Evolutionary conservation across 768 basidiomycete genomes (phyloP).

Genomic region (Fomitopsis serialis): DNA sequence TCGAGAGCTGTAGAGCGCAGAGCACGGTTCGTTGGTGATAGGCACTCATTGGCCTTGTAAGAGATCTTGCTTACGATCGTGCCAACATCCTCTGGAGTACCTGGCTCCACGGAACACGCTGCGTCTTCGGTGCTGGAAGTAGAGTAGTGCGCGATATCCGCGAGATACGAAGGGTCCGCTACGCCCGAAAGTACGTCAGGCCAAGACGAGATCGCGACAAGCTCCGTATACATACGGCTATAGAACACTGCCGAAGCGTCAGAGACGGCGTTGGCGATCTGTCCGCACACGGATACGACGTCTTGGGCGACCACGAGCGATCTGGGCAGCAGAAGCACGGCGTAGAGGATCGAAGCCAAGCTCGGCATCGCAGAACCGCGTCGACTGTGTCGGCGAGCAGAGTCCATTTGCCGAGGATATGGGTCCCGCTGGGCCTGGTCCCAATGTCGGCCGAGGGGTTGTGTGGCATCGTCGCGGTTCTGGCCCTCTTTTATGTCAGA

Average conservation of each 20-base stretch:
- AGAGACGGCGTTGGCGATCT: neutral
- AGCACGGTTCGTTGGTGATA: neutral
- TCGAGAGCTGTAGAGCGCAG: constrained; percentile 33
- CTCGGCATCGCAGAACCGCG: too few species aligned
- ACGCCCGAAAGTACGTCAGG: constrained; percentile 13
- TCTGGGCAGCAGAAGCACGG: neutral
- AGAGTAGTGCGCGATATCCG: neutral
- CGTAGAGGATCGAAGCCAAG: neutral
- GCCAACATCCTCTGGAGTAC: constrained; percentile 1
- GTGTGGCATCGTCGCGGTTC: neutral
- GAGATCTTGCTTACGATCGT: neutral
- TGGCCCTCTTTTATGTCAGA: too few species aligned
- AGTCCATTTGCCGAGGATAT: neutral
- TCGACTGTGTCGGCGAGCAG: neutral
- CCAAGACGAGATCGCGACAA: constrained; percentile 7
- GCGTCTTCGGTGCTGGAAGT: neutral
- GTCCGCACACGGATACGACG: constrained; percentile 8
- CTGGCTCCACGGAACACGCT: constrained; percentile 2
- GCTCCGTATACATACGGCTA: neutral
- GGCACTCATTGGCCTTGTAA: neutral
- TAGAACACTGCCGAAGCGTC: neutral
- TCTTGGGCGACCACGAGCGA: neutral
- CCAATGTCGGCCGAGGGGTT: neutral
- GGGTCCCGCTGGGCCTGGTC: neutral
- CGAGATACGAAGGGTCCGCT: neutral